Base-by-base conservation (phyloP, 1,284 basidiomycete species). In the Hypsizygus ulmarius region DNA sequence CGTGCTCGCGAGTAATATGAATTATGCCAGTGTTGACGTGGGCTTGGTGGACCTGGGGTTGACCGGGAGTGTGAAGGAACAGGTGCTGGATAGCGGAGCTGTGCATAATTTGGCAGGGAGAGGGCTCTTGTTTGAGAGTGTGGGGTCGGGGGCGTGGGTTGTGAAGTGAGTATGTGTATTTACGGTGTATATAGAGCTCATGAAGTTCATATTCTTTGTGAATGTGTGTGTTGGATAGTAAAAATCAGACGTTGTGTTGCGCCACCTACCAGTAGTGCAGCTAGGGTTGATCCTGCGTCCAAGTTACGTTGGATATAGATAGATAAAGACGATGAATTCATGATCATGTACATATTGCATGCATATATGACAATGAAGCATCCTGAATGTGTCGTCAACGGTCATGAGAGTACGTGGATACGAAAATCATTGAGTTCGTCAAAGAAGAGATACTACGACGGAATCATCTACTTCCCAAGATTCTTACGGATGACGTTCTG, bases 401-500 rank as follows among this genome's bases (percentile, higher is more conserved):
- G 19, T n/a, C 15, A 39, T 19, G 7, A 28, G 36, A 27, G 33
- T 18, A 39, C n/a, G 21, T 25, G 21, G 3, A 25, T 7, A 7
- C 21, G 21, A 4, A 7, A 16, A 33, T 30, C 36, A 12, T 47
- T 11, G 27, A 14, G 14, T 10, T 37, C 18, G 28, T 39, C 19
- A 39, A 40, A 25, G 14, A 35, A 6, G 36, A 15, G 16, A 14
- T 30, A 10, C 12, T 35, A 33, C 6, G 5, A 10, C n/a, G 9
- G 25, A 27, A 25, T 10, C 19, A 21, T 28, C 53, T 55, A 74
- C 57, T 71, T 74, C 14, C 75, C 74, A 36, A 78, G 55, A 41
- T 59, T 69, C 42, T 65, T 69, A 33, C 74, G 70, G 38, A 78
- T 74, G 30, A 64, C 67, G 47, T 73, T 70, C 58, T 75, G 74